Percentiles rank a stretch among this genome's conserved stretches.
Evolutionary conservation across 768 basidiomycete species (phyloP).

Genomic region (Tremella yokohamensis): DNA sequence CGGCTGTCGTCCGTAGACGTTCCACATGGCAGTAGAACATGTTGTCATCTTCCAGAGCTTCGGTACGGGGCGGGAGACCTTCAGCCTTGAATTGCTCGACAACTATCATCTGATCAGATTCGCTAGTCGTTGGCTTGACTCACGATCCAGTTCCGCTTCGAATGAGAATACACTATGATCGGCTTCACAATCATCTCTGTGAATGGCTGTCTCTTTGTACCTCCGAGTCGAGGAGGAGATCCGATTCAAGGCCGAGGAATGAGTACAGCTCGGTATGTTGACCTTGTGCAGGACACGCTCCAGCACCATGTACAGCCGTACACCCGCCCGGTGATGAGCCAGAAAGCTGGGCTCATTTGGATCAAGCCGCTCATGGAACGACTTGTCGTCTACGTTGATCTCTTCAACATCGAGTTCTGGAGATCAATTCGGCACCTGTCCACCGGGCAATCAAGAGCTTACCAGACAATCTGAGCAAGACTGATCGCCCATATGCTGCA

Average conservation of each 20-base stretch:
- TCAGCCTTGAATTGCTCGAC: not conserved
- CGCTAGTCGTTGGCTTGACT: not conserved
- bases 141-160: not conserved
- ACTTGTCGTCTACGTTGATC: not conserved
- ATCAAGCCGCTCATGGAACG: not conserved
- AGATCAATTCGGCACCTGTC: no score
- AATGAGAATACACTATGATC: not conserved
- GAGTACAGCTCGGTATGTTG: slow-evolving; percentile 6
- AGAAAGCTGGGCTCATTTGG: not conserved
- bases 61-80: not conserved
- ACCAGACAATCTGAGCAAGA: not conserved
- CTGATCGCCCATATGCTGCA: slow-evolving; percentile 6
- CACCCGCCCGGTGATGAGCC: not conserved
- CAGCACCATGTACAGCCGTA: slow-evolving; percentile 2
- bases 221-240: not conserved
- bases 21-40: slow-evolving; percentile 6
- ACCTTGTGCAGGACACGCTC: slow-evolving; percentile 7
- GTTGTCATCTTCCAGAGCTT: slow-evolving; percentile 5
- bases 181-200: not conserved
- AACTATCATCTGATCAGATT: not conserved
- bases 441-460: no score
- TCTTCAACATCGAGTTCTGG: not conserved
- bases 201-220: not conserved
- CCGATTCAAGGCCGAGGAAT: not conserved
- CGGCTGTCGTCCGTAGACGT: slow-evolving; percentile 3